phyloP scores from a whole-genome alignment of 2,329 filamentous ascomycete species.

The Decorospora gaudefroyi region DNA sequence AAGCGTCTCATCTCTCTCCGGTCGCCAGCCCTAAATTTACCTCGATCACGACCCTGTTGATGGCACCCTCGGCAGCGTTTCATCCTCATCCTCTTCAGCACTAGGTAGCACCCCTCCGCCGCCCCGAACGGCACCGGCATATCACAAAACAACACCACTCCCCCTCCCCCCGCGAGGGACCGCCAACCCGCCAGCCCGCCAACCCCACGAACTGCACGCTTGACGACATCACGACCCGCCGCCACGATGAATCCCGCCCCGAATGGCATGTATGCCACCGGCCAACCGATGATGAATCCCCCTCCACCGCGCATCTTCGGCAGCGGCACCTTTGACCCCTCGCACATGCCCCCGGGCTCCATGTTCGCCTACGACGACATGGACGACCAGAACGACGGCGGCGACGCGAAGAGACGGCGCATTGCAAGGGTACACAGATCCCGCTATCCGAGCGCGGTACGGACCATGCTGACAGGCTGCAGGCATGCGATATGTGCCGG shows the following conservation, averaged over 20 bases:
- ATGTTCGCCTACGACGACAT: slow-evolving; percentile 56
- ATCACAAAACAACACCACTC: slow-evolving; percentile 33
- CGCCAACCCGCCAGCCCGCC: no score
- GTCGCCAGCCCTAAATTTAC: slow-evolving; percentile 13
- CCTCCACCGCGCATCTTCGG: slow-evolving; percentile 49
- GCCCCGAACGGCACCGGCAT: slow-evolving; percentile 13
- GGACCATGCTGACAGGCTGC: slow-evolving; percentile 30
- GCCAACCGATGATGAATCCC: slow-evolving; percentile 47
- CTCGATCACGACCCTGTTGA: slow-evolving; percentile 25
- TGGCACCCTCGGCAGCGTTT: slow-evolving; percentile 37
- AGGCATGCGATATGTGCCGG: slow-evolving; percentile 95
- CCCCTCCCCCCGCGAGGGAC: slow-evolving; percentile 20
- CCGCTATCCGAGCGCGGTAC: slow-evolving; percentile 3
- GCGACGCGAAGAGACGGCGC: slow-evolving; percentile 82
- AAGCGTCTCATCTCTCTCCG: slow-evolving; percentile 3
- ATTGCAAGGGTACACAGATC: slow-evolving; percentile 72
- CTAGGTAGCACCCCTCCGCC: slow-evolving; percentile 22
- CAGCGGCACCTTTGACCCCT: slow-evolving; percentile 43
- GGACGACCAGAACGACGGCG: slow-evolving; percentile 60
- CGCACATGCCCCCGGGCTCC: slow-evolving; percentile 42
- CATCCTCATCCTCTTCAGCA: slow-evolving; percentile 28
- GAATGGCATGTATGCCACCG: slow-evolving; percentile 41
- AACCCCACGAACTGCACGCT: slow-evolving; percentile 8
- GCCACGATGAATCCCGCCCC: slow-evolving; percentile 41
- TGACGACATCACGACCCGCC: slow-evolving; percentile 2